A percentile compares a stretch with the other conserved stretches of the same genome.
Conservation (phyloP, 345 rosid species). For the Garcia nutans region DNA sequence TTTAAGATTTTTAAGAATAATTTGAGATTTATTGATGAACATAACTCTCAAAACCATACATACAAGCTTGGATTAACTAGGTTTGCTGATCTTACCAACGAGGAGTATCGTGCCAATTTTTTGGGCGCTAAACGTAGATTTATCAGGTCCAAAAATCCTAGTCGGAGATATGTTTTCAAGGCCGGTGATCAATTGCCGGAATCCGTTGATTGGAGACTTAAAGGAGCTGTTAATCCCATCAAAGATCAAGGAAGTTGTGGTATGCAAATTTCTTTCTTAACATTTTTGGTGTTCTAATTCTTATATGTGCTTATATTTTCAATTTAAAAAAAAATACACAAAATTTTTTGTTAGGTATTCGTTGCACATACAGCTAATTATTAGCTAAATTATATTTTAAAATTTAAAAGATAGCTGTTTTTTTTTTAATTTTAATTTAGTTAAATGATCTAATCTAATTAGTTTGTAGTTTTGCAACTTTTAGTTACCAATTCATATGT, state of each 20-base stretch:
- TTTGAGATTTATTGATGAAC: slow-evolving; percentile 25
- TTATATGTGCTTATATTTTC: neutral
- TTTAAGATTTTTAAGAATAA: slow-evolving; percentile 26
- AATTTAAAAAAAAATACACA: too few relatives aligned
- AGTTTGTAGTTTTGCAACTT: too few relatives aligned
- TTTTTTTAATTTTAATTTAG: too few relatives aligned
- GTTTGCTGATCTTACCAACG: slow-evolving; percentile 27
- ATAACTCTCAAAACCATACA: slow-evolving; percentile 20
- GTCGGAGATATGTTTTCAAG: slow-evolving; percentile 18
- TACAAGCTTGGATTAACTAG: slow-evolving; percentile 27
- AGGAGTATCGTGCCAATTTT: slow-evolving; percentile 22
- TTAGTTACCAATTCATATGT: too few relatives aligned
- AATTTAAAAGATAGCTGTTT: too few relatives aligned
- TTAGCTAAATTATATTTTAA: too few relatives aligned
- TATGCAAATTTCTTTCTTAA: neutral
- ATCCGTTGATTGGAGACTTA: slow-evolving; percentile 19
- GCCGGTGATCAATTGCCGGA: slow-evolving; percentile 16
- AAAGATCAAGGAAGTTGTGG: slow-evolving; percentile 34
- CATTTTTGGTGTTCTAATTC: too few relatives aligned
- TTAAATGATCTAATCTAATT: too few relatives aligned
- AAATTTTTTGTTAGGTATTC: too few relatives aligned
- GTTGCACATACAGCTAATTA: too few relatives aligned
- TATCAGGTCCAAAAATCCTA: slow-evolving; percentile 16
- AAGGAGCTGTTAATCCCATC: slow-evolving; percentile 22
- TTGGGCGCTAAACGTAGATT: slow-evolving; percentile 17